phyloP scores from a whole-genome alignment of 2,329 filamentous ascomycete species.

The Exophiala lecanii-corni region DNA sequence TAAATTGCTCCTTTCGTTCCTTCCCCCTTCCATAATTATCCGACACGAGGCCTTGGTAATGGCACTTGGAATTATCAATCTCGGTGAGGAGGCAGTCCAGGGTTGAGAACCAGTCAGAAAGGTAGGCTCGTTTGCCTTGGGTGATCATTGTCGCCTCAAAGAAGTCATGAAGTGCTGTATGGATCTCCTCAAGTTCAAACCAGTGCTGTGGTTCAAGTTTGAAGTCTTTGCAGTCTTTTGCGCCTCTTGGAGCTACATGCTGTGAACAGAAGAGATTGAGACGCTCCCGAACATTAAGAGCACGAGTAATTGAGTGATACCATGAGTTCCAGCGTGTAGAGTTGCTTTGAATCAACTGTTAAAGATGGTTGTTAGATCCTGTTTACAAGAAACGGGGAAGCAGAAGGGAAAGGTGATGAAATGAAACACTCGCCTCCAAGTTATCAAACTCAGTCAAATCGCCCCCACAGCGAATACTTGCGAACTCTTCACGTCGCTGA shows the following conservation, averaged over 20 bases:
- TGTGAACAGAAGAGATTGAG: conserved; percentile 1
- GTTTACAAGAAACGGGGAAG: conserved; percentile 1
- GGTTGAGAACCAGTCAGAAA: conserved; percentile 1
- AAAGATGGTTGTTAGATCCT: conserved; percentile 1
- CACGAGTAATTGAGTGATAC: conserved; percentile 1
- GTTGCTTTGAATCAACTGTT: conserved; percentile 1
- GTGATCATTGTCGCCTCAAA: conserved; percentile 1
- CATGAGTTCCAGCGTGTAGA: background rate
- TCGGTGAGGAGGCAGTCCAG: background rate
- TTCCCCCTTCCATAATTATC: conserved; percentile 1
- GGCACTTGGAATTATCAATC: conserved; percentile 1
- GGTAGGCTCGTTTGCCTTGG: background rate
- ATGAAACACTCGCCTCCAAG: background rate
- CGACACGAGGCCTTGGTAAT: background rate
- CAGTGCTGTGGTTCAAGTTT: conserved; percentile 1
- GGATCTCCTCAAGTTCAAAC: conserved; percentile 1
- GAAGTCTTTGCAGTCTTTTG: conserved; percentile 1
- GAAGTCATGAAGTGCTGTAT: conserved; percentile 1
- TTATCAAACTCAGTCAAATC: conserved; percentile 1
- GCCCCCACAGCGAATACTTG: background rate
- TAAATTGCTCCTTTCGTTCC: conserved; percentile 1
- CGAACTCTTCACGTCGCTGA: background rate
- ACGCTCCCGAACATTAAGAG: background rate
- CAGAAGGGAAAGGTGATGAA: conserved; percentile 1
- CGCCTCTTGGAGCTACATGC: background rate